Base-by-base conservation (phyloP, 371 early-diverging fungal species). In the Globomyces sp. region DNA sequence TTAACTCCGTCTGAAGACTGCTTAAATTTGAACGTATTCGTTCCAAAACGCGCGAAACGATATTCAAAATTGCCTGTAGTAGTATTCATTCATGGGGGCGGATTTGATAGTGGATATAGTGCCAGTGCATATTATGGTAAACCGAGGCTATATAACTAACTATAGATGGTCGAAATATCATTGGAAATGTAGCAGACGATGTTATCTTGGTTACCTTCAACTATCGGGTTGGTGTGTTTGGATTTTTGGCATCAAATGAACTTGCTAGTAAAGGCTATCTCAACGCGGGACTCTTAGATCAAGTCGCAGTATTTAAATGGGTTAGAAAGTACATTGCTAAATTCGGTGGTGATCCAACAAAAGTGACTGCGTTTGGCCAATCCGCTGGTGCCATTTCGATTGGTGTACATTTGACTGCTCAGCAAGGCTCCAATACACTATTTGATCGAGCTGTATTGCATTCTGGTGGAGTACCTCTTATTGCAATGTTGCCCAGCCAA, bases 261-360 rank as follows among this genome's bases (percentile, higher is more conserved):
- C 13, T 74, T 9, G 10, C 5, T 1, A 42, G 2, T 11, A 50
- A 53, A 40, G 64, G 68, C 46, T 13, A 13, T 10, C 13, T 34
- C 45, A 82, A 84, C 57, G 68, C 66, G 65, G 79, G 79, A 5
- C 67, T 83, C 1, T 68, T 69, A 34, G 84, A 85, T 59, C 83
- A 84, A 67, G 37, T 55, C n/a, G 36, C 72, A 1, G 84, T 79
- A 0, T 58, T 83, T 5, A 62, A 73, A 34, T 85, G 86, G 86
- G 74, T 84, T 10, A 65, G 63, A 41, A 51, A 71, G 40, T 69
- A 84, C 63, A 84, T 86, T 57, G 4, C 13, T 5, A 44, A 61
- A 0, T 84, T 86, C 68, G 83, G 82, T 9, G 85, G 85, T 10
- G 74, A 83, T 47, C 71, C 77, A 4, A 59, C 44, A 53, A 63